Conservation (phyloP, 345 rosid species). For the Lenwebbia sp. region DNA sequence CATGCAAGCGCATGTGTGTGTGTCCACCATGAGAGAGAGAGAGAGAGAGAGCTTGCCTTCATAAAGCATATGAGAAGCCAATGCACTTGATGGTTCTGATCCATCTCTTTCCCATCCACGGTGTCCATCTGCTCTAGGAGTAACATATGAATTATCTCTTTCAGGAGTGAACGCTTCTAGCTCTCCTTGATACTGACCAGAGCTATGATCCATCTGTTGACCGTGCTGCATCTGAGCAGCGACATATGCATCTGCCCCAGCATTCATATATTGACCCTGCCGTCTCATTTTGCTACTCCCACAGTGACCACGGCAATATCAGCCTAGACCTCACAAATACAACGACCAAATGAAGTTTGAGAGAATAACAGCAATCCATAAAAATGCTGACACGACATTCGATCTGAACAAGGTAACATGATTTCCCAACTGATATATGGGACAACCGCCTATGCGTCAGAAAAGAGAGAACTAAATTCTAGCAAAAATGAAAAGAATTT, state of each 20-base stretch:
- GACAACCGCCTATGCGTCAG: not conserved
- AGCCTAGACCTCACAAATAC: not conserved
- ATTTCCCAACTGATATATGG: not conserved
- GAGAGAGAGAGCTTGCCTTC: constrained; percentile 32
- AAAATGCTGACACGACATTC: not conserved
- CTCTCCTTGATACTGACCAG: constrained; percentile 60
- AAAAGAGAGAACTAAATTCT: not conserved
- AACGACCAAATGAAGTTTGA: not conserved
- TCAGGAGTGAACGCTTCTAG: constrained; percentile 92
- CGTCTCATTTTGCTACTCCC: constrained; percentile 38
- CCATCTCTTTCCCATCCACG: constrained; percentile 82
- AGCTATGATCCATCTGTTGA: constrained; percentile 35
- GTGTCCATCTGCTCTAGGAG: constrained; percentile 45
- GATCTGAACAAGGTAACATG: not conserved
- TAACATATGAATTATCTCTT: constrained; percentile 45
- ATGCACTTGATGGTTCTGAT: constrained; percentile 40
- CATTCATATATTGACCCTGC: constrained; percentile 48
- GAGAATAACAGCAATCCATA: not conserved
- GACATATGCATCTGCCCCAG: constrained; percentile 44
- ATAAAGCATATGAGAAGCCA: constrained; percentile 35
- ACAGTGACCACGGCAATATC: not conserved
- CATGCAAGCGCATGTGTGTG: not conserved
- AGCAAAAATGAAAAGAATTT: not conserved
- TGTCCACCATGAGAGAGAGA: not conserved
- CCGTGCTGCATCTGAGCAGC: constrained; percentile 53